Conservation (phyloP, 2,329 filamentous ascomycete genomes). For the Balansia obtecta region DNA sequence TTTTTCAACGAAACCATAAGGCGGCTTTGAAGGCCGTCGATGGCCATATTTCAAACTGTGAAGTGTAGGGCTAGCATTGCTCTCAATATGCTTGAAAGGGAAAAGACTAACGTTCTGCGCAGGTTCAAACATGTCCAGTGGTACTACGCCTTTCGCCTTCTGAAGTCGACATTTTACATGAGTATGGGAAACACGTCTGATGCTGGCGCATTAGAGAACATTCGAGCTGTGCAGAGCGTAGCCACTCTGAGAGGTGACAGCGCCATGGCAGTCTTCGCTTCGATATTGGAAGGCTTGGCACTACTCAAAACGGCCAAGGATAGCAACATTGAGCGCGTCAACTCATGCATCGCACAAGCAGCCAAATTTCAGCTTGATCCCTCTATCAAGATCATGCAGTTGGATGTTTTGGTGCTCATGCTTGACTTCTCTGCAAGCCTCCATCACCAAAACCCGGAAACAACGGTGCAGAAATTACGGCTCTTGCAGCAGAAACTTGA, state of each 20-base stretch:
- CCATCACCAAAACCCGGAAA: conserved; percentile 45
- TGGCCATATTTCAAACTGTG: conserved; percentile 53
- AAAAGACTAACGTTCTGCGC: neutral
- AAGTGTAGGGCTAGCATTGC: conserved; percentile 37
- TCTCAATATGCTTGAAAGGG: neutral
- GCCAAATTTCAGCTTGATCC: conserved; percentile 58
- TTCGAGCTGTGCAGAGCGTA: conserved; percentile 48
- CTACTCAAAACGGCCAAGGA: conserved; percentile 52
- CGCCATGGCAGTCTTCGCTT: conserved; percentile 52
- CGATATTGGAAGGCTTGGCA: conserved; percentile 56
- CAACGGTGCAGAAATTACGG: conserved; percentile 46
- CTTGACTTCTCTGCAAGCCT: conserved; percentile 61
- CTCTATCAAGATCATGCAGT: conserved; percentile 50
- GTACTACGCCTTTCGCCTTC: conserved; percentile 65
- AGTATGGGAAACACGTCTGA: conserved; percentile 50
- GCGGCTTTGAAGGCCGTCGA: conserved; percentile 63
- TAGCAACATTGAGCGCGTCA: conserved; percentile 57
- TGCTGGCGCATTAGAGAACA: conserved; percentile 51
- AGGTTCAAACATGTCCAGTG: conserved; percentile 56
- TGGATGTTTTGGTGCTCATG: conserved; percentile 52
- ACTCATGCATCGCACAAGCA: conserved; percentile 61
- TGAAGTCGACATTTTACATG: conserved; percentile 58
- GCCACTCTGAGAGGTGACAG: conserved; percentile 49
- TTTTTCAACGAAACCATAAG: conserved; percentile 59
- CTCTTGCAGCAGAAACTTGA: conserved; percentile 52